phyloP scores from a whole-genome alignment of 805 yeast genomes.

The Teunomyces kruisii region DNA sequence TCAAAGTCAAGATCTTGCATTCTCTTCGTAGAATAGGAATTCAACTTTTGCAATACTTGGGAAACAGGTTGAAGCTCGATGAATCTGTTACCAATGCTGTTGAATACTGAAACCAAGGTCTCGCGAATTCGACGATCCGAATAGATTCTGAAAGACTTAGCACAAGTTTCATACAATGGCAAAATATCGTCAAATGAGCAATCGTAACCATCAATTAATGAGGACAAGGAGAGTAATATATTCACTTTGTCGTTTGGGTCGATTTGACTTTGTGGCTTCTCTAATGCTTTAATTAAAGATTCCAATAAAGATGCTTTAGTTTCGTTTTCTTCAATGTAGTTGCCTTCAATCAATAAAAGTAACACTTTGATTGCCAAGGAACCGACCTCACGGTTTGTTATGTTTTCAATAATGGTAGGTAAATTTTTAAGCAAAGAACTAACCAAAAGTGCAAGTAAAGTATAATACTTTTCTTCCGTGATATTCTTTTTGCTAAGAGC shows the following conservation, averaged over 20 bases:
- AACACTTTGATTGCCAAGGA: constrained; percentile 53
- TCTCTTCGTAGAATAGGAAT: constrained; percentile 62
- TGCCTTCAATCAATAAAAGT: constrained; percentile 53
- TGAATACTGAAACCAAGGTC: constrained; percentile 59
- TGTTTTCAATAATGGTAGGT: constrained; percentile 47
- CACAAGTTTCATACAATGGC: constrained; percentile 48
- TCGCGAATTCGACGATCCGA: constrained; percentile 62
- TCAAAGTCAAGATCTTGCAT: constrained; percentile 80
- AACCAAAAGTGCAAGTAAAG: constrained; percentile 58
- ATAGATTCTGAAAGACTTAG: constrained; percentile 59
- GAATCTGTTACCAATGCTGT: constrained; percentile 55
- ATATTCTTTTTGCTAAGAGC: constrained; percentile 42
- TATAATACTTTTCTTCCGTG: constrained; percentile 42
- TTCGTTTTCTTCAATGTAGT: constrained; percentile 54
- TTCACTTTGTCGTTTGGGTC: constrained; percentile 53
- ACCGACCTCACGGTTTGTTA: constrained; percentile 46
- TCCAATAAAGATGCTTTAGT: constrained; percentile 53
- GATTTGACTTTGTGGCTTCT: constrained; percentile 54
- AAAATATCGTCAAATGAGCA: constrained; percentile 52
- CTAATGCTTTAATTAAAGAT: constrained; percentile 60
- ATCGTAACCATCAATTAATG: constrained; percentile 52
- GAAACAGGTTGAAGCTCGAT: constrained; percentile 43
- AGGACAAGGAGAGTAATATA: constrained; percentile 55
- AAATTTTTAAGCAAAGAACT: constrained; percentile 52
- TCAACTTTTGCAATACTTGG: constrained; percentile 58